Base-by-base conservation (phyloP, 805 yeast species). In the Wickerhamiella domercqiae region DNA sequence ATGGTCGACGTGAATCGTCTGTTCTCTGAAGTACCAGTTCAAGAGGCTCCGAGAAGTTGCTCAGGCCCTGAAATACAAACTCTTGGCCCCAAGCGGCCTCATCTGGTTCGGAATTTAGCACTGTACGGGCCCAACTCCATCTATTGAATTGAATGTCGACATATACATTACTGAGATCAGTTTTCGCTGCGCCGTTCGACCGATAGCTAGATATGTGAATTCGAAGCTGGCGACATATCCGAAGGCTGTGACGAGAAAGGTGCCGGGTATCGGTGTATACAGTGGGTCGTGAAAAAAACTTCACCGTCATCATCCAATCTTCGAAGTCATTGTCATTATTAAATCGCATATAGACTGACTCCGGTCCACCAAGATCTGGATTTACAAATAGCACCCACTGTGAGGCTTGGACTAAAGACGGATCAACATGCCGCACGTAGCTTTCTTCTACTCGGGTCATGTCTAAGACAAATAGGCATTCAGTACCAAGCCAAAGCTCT, bases 81-180 rank as follows among this genome's bases (percentile, higher is more conserved):
- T 66, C 71, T 50, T 86, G 94, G 51, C 84, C 72, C 90, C 94
- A 86, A 52, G 81, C 81, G 1, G 93, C 86, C 38, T 66, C 65
- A 0, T 54, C 46, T 33, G 67, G 60, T 26, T 63, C 59, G 0
- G 76, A 76, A 20, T 42, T 40, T 5, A 71, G 62, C 2, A 84
- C 75, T 0, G 95, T 81, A 46, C 83, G 63, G 28, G 79, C 81
- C 82, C 87, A 78, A 0, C 78, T 72, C 34, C 71, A 64, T 15
- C 71, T 75, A 78, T 90, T 78, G 53, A 81, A 64, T 14, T 67
- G 60, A 2, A 84, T 62, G 48, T 83, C 94, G 2, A 79, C 72
- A 50, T 80, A 86, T 2, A 57, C 46, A 29, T 55, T 53, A n/a
- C 36, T 29, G 22, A 53, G 42, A 15, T 41, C 42, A 4, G 34